Base-by-base conservation (phyloP, 805 yeast genomes). In the Ogataea methanolica region DNA sequence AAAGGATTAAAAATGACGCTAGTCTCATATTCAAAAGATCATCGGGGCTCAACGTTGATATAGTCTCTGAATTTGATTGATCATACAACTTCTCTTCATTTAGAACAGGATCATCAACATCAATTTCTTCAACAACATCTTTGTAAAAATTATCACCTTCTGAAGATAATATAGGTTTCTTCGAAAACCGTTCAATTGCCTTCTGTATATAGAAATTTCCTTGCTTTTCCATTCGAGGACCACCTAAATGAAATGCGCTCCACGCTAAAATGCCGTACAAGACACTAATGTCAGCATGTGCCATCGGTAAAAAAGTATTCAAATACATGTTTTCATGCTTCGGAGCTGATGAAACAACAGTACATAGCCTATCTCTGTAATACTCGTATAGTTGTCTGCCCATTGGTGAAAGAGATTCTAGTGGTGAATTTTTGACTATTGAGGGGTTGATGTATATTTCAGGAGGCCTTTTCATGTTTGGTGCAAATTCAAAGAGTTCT, bases 1-100 rank as follows among this genome's bases (percentile, higher is more conserved):
- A 78, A 43, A 87, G 70, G 44, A 88, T 78, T 51, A 87, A 65
- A 45, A 84, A 69, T 16, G 83, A 78, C 1, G 95, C 91, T 40
- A 87, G 61, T 49, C 83, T 74, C 52, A 67, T 57, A 34, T 76
- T 60, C 15, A 71, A 61, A 9, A 65, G 43, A 44, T 70, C 67
- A 26, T 73, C 63, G 19, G 44, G 38, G 34, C 56, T 68, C 44
- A 63, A 48, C 44, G 43, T 36, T 16, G 48, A 50, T 44, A 39
- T 5, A 11, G 31, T 21, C 12, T 43, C 47, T 16, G 40, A 39
- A 19, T 35, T n/a, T 22, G 46, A 33, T 23, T 48, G 44, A 22
- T 51, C 47, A 38, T 46, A 43, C 22, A 39, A 39, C 37, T 47
- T 41, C 39, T 41, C 46, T 36, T 48, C 52, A 26, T 23, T 37